Conservation (phyloP, 805 yeast species). For the Metschnikowia chrysomelidarum region DNA sequence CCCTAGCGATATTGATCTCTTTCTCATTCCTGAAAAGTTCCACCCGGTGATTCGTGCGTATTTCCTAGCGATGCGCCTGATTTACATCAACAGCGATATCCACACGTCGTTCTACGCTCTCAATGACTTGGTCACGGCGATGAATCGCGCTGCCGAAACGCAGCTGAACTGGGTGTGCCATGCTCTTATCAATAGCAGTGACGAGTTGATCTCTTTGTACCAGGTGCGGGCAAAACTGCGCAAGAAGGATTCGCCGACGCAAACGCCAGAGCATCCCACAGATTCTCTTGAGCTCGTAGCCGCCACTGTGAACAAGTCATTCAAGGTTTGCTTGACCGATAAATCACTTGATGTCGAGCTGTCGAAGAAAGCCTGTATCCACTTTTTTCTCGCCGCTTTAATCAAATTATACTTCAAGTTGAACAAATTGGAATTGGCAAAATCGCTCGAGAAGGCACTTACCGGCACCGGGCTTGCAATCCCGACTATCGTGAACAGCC, state of each 20-base stretch:
- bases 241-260: conserved; percentile 23
- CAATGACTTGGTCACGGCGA: conserved; percentile 41
- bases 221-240: conserved; percentile 32
- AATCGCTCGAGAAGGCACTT: conserved; percentile 69
- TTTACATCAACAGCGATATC: conserved; percentile 32
- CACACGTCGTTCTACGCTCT: conserved; percentile 32
- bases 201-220: conserved; percentile 41
- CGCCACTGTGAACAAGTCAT: conserved; percentile 65
- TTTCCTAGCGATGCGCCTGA: conserved; percentile 35
- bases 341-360: conserved; percentile 49
- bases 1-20: conserved; percentile 42
- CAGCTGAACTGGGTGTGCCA: conserved; percentile 53
- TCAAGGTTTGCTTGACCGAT: conserved; percentile 77
- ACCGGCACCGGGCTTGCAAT: conserved; percentile 50
- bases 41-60: conserved; percentile 29
- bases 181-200: conserved; percentile 40
- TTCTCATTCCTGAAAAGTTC: conserved; percentile 36
- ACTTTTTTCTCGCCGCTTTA: conserved; percentile 66
- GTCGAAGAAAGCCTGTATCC: conserved; percentile 63
- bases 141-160: conserved; percentile 53
- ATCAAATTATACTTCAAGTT: conserved; percentile 68
- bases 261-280: conserved; percentile 13
- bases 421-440: conserved; percentile 68
- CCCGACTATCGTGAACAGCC: conserved; percentile 39
- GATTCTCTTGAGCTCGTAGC: conserved; percentile 51